These are phyloP conservation scores for Arthrocladium fulminans DNA, from an alignment of 2,329 filamentous ascomycete genomes.

Conservation along the genomic window DNA sequence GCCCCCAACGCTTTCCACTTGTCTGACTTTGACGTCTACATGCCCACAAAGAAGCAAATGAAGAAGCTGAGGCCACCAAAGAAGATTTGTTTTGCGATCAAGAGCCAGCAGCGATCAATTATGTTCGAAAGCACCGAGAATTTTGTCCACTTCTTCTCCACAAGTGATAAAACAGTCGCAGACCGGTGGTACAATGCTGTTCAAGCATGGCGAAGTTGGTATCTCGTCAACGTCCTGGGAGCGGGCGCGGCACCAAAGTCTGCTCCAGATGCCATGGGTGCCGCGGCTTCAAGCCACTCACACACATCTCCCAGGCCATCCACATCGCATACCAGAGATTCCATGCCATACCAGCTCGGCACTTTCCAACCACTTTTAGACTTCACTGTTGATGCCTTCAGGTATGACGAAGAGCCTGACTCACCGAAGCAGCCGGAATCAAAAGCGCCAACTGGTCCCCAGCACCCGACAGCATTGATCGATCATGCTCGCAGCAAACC, in stretches of 20 bases:
- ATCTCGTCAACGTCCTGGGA: conserved; percentile 65
- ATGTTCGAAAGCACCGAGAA: conserved; percentile 76
- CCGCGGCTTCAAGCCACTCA: conserved; percentile 11
- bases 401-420: not conserved
- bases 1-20: conserved; percentile 67
- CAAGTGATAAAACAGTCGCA: conserved; percentile 60
- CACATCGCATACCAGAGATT: conserved; percentile 36
- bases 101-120: conserved; percentile 80
- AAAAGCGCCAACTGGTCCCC: not conserved
- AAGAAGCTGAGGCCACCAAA: conserved; percentile 75
- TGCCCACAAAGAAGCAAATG: conserved; percentile 58
- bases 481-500: not conserved
- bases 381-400: conserved; percentile 30
- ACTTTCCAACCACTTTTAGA: conserved; percentile 61
- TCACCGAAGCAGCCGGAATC: not conserved
- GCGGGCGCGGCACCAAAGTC: conserved; percentile 34
- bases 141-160: conserved; percentile 87
- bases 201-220: conserved; percentile 86
- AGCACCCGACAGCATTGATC: not conserved
- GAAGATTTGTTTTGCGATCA: conserved; percentile 75
- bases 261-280: conserved; percentile 12
- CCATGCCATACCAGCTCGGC: conserved; percentile 53
- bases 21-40: conserved; percentile 88
- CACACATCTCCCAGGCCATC: not conserved
- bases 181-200: conserved; percentile 61